These are phyloP conservation scores for Sporothrix humicola DNA, from an alignment of 2,329 filamentous ascomycete species.

Conservation along the genomic window DNA sequence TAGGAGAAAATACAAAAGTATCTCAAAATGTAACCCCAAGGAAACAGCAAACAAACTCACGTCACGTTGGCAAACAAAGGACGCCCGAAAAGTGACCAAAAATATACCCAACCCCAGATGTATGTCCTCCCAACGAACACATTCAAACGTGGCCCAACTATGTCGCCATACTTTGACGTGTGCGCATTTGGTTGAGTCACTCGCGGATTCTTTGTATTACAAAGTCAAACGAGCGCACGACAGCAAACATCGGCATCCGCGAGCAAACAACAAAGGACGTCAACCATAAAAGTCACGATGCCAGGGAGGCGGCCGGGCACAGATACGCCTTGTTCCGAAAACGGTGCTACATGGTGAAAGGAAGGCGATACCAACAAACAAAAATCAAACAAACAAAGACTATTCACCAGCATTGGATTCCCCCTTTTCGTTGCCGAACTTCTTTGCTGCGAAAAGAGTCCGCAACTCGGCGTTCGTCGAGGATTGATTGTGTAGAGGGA, in stretches of 20 bases:
- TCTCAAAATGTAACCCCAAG: slow-evolving; percentile 5
- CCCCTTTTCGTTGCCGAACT: not conserved
- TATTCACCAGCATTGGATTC: not conserved
- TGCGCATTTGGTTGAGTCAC: not conserved
- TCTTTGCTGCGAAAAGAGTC: not conserved
- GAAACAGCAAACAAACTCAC: not conserved
- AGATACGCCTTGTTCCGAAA: too few species aligned
- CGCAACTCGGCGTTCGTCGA: not conserved
- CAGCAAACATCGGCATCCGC: not conserved
- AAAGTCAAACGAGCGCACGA: not conserved
- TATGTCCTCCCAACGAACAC: slow-evolving; percentile 9
- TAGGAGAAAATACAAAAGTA: not conserved
- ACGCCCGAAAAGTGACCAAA: not conserved
- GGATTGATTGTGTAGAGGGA: not conserved
- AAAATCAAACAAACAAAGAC: not conserved
- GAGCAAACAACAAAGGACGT: not conserved
- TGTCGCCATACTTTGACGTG: slow-evolving; percentile 14
- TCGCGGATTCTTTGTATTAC: not conserved
- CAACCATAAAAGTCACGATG: not conserved
- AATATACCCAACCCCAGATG: not conserved
- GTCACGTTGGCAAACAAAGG: slow-evolving; percentile 8
- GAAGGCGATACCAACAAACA: not conserved
- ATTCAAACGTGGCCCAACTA: not conserved
- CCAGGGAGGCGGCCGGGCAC: not conserved
- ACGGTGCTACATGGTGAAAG: not conserved